Base-by-base conservation (phyloP, 2,329 filamentous ascomycete genomes). In the Whalleya microplaca region DNA sequence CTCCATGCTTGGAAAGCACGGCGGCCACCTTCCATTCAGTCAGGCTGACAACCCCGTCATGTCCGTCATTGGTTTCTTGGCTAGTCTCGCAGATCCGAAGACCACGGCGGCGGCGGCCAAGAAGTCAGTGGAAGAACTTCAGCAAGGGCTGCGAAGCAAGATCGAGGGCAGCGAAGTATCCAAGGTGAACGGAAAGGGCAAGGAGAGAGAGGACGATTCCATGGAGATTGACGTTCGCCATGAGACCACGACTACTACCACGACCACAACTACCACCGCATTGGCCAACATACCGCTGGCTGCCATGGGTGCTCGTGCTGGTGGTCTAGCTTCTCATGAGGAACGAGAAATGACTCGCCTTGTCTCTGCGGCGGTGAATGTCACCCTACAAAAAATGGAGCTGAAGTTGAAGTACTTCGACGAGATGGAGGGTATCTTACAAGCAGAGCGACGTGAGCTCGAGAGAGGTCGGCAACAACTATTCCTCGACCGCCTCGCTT, bases 301-400 rank as follows among this genome's bases (percentile, higher is more conserved):
- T 18, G 85, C 93, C 8, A 89, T 94, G 60, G 93, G 93, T 12
- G 92, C 91, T 2, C 90, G 95, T 58, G 86, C 93, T 1, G 89
- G 90, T 7, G 95, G 89, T 2, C 86, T 99, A 32, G 93, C 94
- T 23, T 97, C 94, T 2, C 92, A 98, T 66, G 94, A 98, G 74
- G 95, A 99, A 75, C 90, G 96, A 55, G 92, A 97, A 75, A 95
- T 98, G 85, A 96, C 93, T 19, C 90, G 92, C 16, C 85, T 98
- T 45, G 91, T 99, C 9, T 94, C 92, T 2, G 90, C 92, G 5
- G 92, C 92, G 0, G 91, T 96, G 50, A 99, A 99, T 71, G 83
- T 96, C 12, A 94, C 91, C n/a, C 80, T 98, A 32, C 89, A 96
- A 71, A 99, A 99, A 76, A 87, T 98, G 60, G 92, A 98, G 75